phyloP scores from a whole-genome alignment of 2,329 filamentous ascomycete genomes.

The Aspergillus sp. region DNA sequence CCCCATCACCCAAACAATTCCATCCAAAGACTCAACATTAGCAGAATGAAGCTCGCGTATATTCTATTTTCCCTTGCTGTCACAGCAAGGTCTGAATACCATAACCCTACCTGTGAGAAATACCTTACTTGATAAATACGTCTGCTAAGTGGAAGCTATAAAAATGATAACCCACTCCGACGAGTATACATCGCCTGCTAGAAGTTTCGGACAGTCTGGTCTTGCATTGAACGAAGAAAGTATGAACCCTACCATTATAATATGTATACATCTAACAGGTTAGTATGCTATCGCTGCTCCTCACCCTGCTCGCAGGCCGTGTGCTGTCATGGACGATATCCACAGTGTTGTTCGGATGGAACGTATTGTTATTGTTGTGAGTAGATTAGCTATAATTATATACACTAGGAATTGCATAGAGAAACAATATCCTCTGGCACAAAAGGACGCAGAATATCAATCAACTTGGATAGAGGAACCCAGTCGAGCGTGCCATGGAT shows the following conservation, averaged over 20 bases:
- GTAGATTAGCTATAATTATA: not conserved
- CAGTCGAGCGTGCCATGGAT: conserved; percentile 27
- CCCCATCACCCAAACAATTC: no score
- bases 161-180: no score
- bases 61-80: no score
- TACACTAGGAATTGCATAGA: conserved; percentile 11
- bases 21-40: no score
- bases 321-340: conserved; percentile 8
- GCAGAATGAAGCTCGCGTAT: no score
- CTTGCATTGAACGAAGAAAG: not conserved
- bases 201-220: no score
- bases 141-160: no score
- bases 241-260: not conserved
- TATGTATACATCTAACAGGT: not conserved
- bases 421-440: conserved; percentile 22
- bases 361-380: conserved; percentile 8
- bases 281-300: conserved; percentile 8
- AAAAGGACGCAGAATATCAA: conserved; percentile 22
- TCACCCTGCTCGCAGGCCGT: conserved; percentile 7
- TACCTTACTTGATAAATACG: no score
- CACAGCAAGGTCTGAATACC: no score
- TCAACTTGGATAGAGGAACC: conserved; percentile 18
- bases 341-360: conserved; percentile 10
- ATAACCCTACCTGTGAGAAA: no score
- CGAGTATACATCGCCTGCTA: no score